Conservation (phyloP, 139 green algal genomes). For the Coelastrella sp. region DNA sequence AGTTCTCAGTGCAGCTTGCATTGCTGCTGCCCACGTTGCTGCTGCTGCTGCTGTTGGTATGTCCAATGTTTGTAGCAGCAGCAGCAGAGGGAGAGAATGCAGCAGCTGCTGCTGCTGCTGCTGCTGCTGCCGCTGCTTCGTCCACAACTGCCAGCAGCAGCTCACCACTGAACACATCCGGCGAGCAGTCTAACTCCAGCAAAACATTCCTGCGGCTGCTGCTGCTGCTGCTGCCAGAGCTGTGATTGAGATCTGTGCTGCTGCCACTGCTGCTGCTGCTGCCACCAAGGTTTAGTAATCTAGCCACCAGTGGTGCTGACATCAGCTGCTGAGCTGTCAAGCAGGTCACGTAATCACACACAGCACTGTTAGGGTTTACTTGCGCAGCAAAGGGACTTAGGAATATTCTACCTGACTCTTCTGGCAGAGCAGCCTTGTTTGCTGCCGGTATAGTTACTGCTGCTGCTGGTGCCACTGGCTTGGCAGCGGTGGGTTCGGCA, state of each 20-base stretch:
- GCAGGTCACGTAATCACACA: not conserved
- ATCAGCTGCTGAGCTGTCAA: not conserved
- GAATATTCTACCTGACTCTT: not conserved
- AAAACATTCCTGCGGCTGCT: slow-evolving; percentile 7
- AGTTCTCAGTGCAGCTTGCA: not conserved
- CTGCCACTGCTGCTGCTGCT: no score
- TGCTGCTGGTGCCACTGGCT: not conserved
- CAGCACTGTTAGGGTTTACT: not conserved
- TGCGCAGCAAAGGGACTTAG: not conserved
- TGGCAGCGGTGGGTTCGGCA: not conserved
- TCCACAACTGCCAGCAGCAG: not conserved
- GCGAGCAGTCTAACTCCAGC: not conserved
- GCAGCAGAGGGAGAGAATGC: not conserved
- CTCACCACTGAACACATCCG: not conserved
- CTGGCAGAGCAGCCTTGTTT: not conserved
- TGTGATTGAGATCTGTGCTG: no score
- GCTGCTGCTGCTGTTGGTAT: not conserved
- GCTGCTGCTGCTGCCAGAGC: not conserved
- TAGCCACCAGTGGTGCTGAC: not conserved
- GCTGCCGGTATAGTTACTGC: not conserved
- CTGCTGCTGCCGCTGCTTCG: not conserved
- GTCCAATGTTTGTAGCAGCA: not conserved
- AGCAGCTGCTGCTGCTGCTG: not conserved
- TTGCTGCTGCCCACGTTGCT: not conserved
- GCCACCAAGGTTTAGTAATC: not conserved